These are phyloP conservation scores for Gryganskiella cystojenkinii DNA, from an alignment of 192 early-diverging fungal species.

Conservation along the genomic window DNA sequence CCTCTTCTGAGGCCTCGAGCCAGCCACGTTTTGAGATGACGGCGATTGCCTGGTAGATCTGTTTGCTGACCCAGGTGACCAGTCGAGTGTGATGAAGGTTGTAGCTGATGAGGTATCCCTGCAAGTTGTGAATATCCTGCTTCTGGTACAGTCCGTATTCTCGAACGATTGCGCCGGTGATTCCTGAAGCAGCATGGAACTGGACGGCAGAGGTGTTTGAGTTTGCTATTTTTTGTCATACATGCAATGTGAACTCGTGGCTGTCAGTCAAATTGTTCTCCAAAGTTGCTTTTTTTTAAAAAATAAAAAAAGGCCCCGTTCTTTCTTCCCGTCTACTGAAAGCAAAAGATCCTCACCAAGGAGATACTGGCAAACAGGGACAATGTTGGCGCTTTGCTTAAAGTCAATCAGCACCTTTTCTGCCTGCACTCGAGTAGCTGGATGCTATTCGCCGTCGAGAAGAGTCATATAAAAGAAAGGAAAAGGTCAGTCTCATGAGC, in stretches of 20 bases:
- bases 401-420: conserved; percentile 62
- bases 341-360: conserved; percentile 53
- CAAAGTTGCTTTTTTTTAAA: no score
- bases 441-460: conserved; percentile 46
- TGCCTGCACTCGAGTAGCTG: conserved; percentile 61
- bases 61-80: conserved; percentile 63
- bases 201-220: conserved; percentile 63
- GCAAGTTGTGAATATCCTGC: conserved; percentile 63
- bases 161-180: conserved; percentile 64
- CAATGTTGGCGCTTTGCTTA: conserved; percentile 63
- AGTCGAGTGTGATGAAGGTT: conserved; percentile 63
- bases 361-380: conserved; percentile 71
- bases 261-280: no score
- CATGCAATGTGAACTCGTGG: neutral
- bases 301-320: no score
- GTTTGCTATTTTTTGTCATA: conserved; percentile 56
- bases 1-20: conserved; percentile 63
- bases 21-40: conserved; percentile 74
- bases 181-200: conserved; percentile 70
- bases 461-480: neutral
- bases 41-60: conserved; percentile 66
- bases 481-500: no score
- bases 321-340: no score
- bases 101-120: conserved; percentile 68
- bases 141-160: conserved; percentile 66